These are phyloP conservation scores for Paramarasmius palmivorus DNA, from an alignment of 1,284 basidiomycete genomes.

Conservation along the genomic window DNA sequence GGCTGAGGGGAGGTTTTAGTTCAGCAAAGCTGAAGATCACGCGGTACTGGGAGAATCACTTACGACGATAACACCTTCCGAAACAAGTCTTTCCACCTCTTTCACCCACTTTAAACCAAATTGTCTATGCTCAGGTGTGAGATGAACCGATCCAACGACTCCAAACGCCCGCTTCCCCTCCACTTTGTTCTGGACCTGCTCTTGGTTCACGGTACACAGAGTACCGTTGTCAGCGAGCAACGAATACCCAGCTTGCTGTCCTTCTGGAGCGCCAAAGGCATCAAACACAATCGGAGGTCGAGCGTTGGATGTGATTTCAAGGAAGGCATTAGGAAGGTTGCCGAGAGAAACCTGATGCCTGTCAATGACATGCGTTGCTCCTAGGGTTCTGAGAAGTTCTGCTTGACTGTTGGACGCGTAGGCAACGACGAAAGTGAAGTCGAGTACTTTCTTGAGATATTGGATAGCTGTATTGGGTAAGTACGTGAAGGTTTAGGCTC, in stretches of 20 bases:
- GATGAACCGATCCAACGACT: neutral
- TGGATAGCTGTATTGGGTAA: conserved; percentile 4
- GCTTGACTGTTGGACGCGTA: conserved; percentile 3
- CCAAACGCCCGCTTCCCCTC: neutral
- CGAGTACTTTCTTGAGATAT: conserved; percentile 1
- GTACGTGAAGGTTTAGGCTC: no score
- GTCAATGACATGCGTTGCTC: conserved; percentile 10
- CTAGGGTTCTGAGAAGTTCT: conserved; percentile 2
- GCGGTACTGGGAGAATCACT: conserved; percentile 1
- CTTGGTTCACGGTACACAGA: conserved; percentile 14
- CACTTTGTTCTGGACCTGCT: conserved; percentile 9
- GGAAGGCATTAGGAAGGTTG: neutral
- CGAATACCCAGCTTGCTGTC: conserved; percentile 16
- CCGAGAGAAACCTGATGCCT: neutral
- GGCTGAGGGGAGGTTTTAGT: conserved; percentile 9
- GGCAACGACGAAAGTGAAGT: conserved; percentile 4
- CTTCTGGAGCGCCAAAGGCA: conserved; percentile 6
- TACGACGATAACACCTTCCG: conserved; percentile 21
- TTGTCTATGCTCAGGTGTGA: neutral
- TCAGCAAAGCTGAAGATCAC: neutral
- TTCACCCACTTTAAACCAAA: conserved; percentile 15
- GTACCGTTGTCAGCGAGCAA: conserved; percentile 15
- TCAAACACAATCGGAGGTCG: conserved; percentile 2
- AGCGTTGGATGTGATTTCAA: neutral
- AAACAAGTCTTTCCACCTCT: conserved; percentile 14